Evolutionary conservation across 2,329 filamentous ascomycete genomes (phyloP).

Genomic region (Colletotrichum chrysophilum): DNA sequence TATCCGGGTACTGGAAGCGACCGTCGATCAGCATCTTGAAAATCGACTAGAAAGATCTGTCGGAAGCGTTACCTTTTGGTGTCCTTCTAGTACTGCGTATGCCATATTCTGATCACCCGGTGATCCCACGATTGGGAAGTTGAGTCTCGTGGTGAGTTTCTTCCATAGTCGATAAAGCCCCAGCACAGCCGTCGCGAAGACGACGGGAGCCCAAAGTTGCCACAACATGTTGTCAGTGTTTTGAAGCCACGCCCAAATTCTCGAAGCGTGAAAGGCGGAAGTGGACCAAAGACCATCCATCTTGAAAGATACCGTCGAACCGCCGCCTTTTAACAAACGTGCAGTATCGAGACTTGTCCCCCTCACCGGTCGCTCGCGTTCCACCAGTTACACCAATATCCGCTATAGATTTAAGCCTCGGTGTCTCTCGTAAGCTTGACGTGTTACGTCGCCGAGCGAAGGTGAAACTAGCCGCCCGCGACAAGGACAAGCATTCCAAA

Average conservation of each 20-base stretch:
- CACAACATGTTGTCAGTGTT: neutral
- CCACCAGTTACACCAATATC: neutral
- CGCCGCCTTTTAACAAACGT: neutral
- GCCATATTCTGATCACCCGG: neutral
- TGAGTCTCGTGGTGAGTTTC: neutral
- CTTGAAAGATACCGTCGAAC: neutral
- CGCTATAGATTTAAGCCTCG: neutral
- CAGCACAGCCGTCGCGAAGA: neutral
- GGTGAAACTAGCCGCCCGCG: neutral
- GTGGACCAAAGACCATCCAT: neutral
- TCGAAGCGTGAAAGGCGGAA: neutral
- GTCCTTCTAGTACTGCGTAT: neutral
- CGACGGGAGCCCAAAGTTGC: neutral
- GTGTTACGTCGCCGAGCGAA: neutral
- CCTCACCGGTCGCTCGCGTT: neutral
- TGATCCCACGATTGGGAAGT: conserved; percentile 2
- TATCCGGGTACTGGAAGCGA: neutral
- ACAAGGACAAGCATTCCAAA: neutral
- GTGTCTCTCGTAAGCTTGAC: neutral
- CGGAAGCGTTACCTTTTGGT: neutral
- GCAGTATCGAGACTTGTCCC: neutral
- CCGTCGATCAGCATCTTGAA: neutral
- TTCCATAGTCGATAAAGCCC: neutral
- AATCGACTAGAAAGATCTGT: neutral
- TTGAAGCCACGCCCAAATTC: neutral